phyloP scores from a whole-genome alignment of 2,329 filamentous ascomycete genomes.

The Fusarium brevicatenulatum region DNA sequence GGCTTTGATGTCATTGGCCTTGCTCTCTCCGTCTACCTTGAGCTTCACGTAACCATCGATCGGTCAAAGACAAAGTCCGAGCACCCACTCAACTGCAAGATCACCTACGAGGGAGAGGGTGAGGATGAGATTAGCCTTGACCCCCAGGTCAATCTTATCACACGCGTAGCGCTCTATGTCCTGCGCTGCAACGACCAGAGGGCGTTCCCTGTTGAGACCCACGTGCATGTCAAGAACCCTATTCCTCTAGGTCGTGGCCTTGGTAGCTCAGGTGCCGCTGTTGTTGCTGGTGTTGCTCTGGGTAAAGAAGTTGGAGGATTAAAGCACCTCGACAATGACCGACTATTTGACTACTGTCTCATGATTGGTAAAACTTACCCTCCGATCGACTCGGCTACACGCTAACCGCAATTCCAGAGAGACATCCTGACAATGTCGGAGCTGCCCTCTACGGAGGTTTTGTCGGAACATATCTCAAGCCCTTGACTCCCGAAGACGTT shows the following conservation, averaged over 20 bases:
- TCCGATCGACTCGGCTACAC: background rate
- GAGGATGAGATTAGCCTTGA: slow-evolving; percentile 83
- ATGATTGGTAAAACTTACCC: slow-evolving; percentile 80
- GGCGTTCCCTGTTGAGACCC: slow-evolving; percentile 84
- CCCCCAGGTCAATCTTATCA: slow-evolving; percentile 91
- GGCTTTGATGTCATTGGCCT: slow-evolving; percentile 98
- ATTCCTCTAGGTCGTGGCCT: slow-evolving; percentile 93
- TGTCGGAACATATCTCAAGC: slow-evolving; percentile 95
- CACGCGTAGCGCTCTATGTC: slow-evolving; percentile 92
- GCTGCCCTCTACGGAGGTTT: slow-evolving; percentile 96
- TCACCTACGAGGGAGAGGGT: slow-evolving; percentile 90
- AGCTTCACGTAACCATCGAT: slow-evolving; percentile 83
- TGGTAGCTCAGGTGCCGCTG: slow-evolving; percentile 94
- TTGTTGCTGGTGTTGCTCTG: slow-evolving; percentile 93
- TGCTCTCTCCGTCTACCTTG: slow-evolving; percentile 92
- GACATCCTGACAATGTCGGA: slow-evolving; percentile 93
- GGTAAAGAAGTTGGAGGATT: slow-evolving; percentile 89
- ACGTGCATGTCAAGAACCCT: slow-evolving; percentile 94
- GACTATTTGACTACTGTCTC: slow-evolving; percentile 93
- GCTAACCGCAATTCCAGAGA: slow-evolving; percentile 61
- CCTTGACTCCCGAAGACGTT: slow-evolving; percentile 87
- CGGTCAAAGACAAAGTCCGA: slow-evolving; percentile 62
- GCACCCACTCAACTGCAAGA: slow-evolving; percentile 81
- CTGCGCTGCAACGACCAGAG: slow-evolving; percentile 90
- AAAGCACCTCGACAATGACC: slow-evolving; percentile 75